Base-by-base conservation (phyloP, 768 basidiomycete species). In the Favolaschia claudopus region DNA sequence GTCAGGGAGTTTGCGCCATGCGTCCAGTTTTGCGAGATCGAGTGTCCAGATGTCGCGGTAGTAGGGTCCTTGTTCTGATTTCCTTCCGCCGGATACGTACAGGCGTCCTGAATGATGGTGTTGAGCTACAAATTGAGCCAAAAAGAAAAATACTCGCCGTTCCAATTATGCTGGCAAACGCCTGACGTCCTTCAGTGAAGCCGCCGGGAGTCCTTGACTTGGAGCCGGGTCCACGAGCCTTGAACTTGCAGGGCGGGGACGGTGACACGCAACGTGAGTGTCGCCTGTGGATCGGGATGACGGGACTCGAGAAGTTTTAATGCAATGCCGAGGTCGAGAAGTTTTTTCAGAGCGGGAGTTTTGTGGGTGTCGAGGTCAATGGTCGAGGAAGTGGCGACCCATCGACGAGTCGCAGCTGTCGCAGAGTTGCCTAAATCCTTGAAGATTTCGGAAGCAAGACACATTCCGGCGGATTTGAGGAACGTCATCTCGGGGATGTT, bases 191-290 rank as follows among this genome's bases (percentile, higher is more conserved):
- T 9, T 58, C 55, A 19, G 43, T 55, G 28, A 60, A 58, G 1
- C 49, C 34, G 0, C 61, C 67, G 32, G 37, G 42, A n/a, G n/a
- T n/a, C 50, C 52, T 62, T 65, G 31, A 68, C 57, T 38, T 65
- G 58, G 2, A 77, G 53, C 62, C 76, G 74, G 54, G 63, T 61
- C 78, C 77, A 78, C 0, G 74, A 75, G 3, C 79, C 77, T 4
- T 63, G 68, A 4, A 77, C 62, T 46, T 80, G 78, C 20, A 74
- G 43, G 19, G 60, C 55, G 5, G 49, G 34, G 20, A 43, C 29
- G 14, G 44, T 65, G 19, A 69, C 42, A 17, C 54, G 47, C 4
- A 63, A 43, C 36, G 57, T 64, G n/a, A 38, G 62, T 47, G 15
- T 51, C 60, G 15, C 63, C 33, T 28, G 42, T 22, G 74, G 72